These are phyloP conservation scores for Pezicula rhizophila DNA, from an alignment of 2,329 filamentous ascomycete genomes.

Conservation along the genomic window DNA sequence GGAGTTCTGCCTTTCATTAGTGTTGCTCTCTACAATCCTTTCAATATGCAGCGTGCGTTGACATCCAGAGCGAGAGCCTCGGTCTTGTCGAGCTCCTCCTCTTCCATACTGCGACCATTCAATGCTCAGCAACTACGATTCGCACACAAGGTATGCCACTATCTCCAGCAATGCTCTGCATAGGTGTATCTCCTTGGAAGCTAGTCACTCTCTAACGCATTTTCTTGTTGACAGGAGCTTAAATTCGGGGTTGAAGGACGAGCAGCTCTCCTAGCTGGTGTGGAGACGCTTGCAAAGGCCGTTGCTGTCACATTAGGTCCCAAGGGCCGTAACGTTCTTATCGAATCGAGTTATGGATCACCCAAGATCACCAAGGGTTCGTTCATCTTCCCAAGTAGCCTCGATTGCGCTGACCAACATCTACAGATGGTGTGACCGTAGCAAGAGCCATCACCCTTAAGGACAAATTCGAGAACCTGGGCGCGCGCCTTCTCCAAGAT, in stretches of 20 bases:
- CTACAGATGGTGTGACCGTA: constrained; percentile 76
- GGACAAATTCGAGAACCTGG: constrained; percentile 99
- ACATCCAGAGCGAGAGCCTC: constrained; percentile 74
- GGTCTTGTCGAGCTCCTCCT: constrained; percentile 64
- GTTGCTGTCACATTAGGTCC: constrained; percentile 94
- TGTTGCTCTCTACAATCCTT: constrained; percentile 16
- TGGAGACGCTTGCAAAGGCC: constrained; percentile 93
- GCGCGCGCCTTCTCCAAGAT: constrained; percentile 92
- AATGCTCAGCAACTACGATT: constrained; percentile 87
- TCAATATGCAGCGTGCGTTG: constrained; percentile 92
- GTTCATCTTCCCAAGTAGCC: constrained; percentile 19
- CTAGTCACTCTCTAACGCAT: neutral
- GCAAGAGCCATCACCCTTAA: constrained; percentile 86
- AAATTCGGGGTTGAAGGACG: constrained; percentile 97
- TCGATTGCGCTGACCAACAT: constrained; percentile 1
- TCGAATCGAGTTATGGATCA: constrained; percentile 96
- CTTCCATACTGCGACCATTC: constrained; percentile 60
- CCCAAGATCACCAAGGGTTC: constrained; percentile 99
- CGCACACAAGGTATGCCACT: constrained; percentile 78
- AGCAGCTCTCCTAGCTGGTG: constrained; percentile 82
- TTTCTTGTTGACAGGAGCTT: constrained; percentile 61
- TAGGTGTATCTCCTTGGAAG: neutral
- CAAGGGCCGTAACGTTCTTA: constrained; percentile 97
- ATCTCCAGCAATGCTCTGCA: neutral
- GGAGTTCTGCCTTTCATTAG: constrained; percentile 19